Evolutionary conservation across 768 basidiomycete genomes (phyloP).

Genomic region (Mycena chlorophos): DNA sequence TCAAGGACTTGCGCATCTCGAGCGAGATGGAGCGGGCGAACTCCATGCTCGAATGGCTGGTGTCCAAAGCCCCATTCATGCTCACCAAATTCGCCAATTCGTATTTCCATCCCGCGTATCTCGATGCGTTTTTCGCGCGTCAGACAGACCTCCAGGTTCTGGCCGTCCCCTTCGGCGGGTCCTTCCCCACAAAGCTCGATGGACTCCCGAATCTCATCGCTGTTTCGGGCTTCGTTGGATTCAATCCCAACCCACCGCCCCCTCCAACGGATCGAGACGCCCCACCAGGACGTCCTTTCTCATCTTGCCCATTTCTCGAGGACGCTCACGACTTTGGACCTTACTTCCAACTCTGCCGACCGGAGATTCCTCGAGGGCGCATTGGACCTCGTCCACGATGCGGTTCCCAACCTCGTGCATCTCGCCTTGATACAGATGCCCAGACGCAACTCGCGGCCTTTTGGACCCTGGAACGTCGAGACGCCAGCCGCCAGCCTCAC

Average conservation of each 20-base stretch:
- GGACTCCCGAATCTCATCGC: neutral
- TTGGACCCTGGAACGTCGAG: too few relatives aligned
- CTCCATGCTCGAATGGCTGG: neutral
- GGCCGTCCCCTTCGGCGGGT: neutral
- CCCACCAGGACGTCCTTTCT: neutral
- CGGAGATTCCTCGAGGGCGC: neutral
- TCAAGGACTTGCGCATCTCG: neutral
- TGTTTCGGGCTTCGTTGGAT: neutral
- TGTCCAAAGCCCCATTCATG: neutral
- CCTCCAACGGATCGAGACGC: neutral
- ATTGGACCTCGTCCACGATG: neutral
- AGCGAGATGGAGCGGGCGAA: neutral
- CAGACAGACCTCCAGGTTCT: neutral
- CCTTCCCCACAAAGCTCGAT: neutral
- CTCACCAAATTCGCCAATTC: neutral
- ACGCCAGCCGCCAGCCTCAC: neutral
- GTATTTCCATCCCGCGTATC: neutral
- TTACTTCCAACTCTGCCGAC: neutral
- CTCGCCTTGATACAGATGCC: neutral
- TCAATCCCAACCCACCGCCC: neutral
- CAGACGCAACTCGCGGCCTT: neutral
- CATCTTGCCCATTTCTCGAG: neutral
- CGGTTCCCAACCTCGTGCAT: neutral
- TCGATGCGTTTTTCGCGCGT: neutral
- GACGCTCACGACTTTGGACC: neutral